Conservation (phyloP, 1,284 basidiomycete species). For the Sphaerobolus stellatus region DNA sequence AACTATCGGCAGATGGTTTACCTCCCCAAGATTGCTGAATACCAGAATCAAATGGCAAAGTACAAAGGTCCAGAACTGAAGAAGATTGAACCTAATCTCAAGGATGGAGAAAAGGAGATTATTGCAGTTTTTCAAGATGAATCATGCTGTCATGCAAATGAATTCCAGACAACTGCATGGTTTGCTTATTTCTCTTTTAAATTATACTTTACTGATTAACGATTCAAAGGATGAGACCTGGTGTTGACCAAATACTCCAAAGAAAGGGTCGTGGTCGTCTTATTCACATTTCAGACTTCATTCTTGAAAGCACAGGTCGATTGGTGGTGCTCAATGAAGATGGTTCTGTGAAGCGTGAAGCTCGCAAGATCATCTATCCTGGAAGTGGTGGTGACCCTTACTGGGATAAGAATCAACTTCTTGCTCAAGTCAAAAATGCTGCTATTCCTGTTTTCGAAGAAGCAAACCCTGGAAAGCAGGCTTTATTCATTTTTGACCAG, state of each 20-base stretch:
- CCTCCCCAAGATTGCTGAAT: constrained; percentile 30
- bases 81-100: constrained; percentile 22
- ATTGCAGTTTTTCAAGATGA: constrained; percentile 38
- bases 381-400: constrained; percentile 29
- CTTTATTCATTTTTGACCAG: constrained; percentile 36
- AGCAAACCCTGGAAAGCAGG: constrained; percentile 25
- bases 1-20: constrained; percentile 30
- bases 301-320: constrained; percentile 14
- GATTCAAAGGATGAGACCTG: constrained; percentile 6
- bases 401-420: constrained; percentile 27
- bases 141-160: constrained; percentile 30
- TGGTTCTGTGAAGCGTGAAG: constrained; percentile 19
- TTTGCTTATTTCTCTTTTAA: constrained; percentile 5
- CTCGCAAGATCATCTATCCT: constrained; percentile 28
- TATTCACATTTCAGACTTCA: constrained; percentile 23
- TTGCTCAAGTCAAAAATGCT: constrained; percentile 14
- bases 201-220: neutral
- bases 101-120: constrained; percentile 27
- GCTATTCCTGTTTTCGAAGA: constrained; percentile 28
- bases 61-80: constrained; percentile 24
- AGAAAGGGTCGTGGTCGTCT: constrained; percentile 19
- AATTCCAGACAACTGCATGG: constrained; percentile 19
- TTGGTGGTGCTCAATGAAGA: constrained; percentile 11
- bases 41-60: constrained; percentile 26
- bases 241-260: neutral